Evolutionary conservation across 306 rosid species (phyloP).

Genomic region (Quercus dentata): DNA sequence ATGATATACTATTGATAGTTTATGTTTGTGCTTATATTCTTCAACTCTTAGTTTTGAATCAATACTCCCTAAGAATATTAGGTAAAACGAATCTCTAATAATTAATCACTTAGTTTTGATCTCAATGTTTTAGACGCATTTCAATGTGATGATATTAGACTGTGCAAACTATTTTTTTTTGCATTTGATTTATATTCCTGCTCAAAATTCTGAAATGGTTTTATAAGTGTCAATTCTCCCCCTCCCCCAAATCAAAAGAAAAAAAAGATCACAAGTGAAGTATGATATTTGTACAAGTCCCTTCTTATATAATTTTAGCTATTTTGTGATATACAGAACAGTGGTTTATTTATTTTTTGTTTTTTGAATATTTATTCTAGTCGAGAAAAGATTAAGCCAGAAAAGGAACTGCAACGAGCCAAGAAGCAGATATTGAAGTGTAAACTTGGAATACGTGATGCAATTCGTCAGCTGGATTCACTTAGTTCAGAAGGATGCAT

Average conservation of each 20-base stretch:
- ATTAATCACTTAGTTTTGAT: neutral
- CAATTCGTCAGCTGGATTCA: conserved; percentile 67
- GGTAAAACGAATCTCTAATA: neutral
- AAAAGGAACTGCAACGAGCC: conserved; percentile 82
- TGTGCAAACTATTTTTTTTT: neutral
- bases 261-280: neutral
- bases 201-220: neutral
- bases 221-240: neutral
- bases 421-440: conserved; percentile 74
- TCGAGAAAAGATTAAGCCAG: conserved; percentile 90
- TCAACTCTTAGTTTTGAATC: neutral
- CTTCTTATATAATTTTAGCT: neutral
- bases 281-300: neutral
- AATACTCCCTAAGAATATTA: neutral
- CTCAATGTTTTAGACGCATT: neutral
- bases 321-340: conserved; percentile 9
- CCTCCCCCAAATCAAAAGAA: neutral
- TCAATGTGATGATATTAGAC: neutral
- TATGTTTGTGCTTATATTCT: neutral
- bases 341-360: conserved; percentile 7
- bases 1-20: neutral
- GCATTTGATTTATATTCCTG: neutral
- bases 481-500: conserved; percentile 72
- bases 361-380: conserved; percentile 35
- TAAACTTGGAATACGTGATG: conserved; percentile 83